phyloP scores from a whole-genome alignment of 2,329 filamentous ascomycete genomes.

The Escovopsis weberi region DNA sequence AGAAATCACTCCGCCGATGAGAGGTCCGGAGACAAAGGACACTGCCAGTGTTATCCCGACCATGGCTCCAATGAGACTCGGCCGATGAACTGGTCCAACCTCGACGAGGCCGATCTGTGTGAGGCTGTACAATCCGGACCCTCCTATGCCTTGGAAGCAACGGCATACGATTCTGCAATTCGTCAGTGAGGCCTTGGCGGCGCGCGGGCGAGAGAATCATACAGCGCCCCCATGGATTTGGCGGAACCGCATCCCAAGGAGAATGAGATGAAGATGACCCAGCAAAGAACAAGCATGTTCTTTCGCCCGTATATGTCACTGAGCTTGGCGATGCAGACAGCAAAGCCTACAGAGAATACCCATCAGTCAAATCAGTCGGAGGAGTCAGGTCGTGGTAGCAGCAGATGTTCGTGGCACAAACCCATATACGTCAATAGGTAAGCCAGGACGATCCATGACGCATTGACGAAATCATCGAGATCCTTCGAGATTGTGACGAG shows the following conservation, averaged over 20 bases:
- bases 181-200: constrained; percentile 8
- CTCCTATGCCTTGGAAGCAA: constrained; percentile 45
- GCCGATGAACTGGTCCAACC: constrained; percentile 36
- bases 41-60: constrained; percentile 41
- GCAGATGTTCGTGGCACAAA: constrained; percentile 11
- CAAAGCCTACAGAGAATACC: constrained; percentile 27
- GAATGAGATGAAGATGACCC: constrained; percentile 39
- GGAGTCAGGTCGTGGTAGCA: neutral
- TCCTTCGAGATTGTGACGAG: constrained; percentile 41
- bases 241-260: constrained; percentile 39
- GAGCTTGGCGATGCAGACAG: constrained; percentile 41
- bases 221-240: constrained; percentile 36
- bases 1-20: constrained; percentile 42
- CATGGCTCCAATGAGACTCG: constrained; percentile 38
- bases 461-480: constrained; percentile 34
- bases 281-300: constrained; percentile 34
- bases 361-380: constrained; percentile 4
- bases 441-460: constrained; percentile 40
- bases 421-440: constrained; percentile 44
- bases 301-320: constrained; percentile 45
- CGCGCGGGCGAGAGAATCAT: constrained; percentile 9
- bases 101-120: constrained; percentile 43
- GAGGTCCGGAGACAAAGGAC: constrained; percentile 42
- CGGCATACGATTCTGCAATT: constrained; percentile 38
- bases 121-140: constrained; percentile 46